A percentile compares a stretch with the other conserved stretches of the same genome.
phyloP scores from a whole-genome alignment of 768 basidiomycete genomes.

The Lanmaoa pseudosensibilis region DNA sequence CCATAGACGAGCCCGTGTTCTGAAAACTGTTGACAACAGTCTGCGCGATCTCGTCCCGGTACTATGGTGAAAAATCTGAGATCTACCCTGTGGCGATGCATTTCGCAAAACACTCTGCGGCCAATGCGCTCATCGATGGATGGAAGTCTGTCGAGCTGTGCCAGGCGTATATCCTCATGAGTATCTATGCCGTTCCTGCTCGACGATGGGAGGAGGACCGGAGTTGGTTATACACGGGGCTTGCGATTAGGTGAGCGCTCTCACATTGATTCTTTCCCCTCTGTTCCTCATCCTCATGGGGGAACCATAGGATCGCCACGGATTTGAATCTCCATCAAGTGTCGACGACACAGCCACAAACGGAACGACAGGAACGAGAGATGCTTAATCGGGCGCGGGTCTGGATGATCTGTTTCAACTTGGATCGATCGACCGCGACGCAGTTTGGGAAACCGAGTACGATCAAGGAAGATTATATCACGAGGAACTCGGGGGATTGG shows the following conservation, averaged over 20 bases:
- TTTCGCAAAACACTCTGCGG: constrained; percentile 80
- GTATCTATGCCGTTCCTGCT: constrained; percentile 76
- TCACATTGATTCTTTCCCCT: too few species aligned
- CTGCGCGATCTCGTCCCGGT: constrained; percentile 84
- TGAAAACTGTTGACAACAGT: too few species aligned
- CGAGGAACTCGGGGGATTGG: constrained; percentile 73
- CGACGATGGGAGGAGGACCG: constrained; percentile 88
- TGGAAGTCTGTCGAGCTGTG: constrained; percentile 87
- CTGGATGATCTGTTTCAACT: constrained; percentile 89
- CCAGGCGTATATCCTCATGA: constrained; percentile 90
- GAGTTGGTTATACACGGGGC: constrained; percentile 86
- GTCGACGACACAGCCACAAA: constrained; percentile 56
- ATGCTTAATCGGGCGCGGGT: constrained; percentile 81
- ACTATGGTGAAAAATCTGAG: constrained; percentile 75
- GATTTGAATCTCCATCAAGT: constrained; percentile 84
- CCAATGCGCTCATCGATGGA: constrained; percentile 76
- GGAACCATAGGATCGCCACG: constrained; percentile 86
- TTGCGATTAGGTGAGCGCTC: constrained; percentile 69
- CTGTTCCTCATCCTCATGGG: background rate
- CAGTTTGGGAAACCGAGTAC: constrained; percentile 90
- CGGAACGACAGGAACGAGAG: constrained; percentile 78
- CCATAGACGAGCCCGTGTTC: too few species aligned
- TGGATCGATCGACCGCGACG: constrained; percentile 84
- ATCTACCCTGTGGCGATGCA: constrained; percentile 89
- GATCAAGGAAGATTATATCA: constrained; percentile 80